Evolutionary conservation across 805 yeast genomes (phyloP).

Genomic region (Candida coleopterorum): DNA sequence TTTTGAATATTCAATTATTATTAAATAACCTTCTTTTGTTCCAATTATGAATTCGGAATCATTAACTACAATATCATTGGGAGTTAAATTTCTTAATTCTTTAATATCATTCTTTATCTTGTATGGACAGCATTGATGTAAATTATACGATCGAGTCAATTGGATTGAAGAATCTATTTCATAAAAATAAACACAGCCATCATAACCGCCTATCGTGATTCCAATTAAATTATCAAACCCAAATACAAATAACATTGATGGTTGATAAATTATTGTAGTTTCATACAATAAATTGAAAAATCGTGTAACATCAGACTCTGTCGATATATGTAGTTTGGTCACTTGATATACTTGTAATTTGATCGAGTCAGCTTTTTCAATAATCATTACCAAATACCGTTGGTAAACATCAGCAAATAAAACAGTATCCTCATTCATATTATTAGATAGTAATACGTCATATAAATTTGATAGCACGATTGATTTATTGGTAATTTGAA

Average conservation of each 20-base stretch:
- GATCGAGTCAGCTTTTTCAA: conserved; percentile 9
- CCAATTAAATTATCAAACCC: neutral
- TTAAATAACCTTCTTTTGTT: conserved; percentile 27
- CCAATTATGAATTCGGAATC: conserved; percentile 21
- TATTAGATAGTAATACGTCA: conserved; percentile 6
- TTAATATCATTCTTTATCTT: neutral
- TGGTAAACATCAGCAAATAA: conserved; percentile 10
- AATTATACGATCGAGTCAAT: neutral
- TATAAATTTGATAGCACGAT: conserved; percentile 20
- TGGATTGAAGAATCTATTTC: neutral
- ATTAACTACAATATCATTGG: conserved; percentile 14
- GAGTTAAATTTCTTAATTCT: conserved; percentile 12
- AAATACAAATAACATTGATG: conserved; percentile 13
- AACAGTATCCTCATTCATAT: conserved; percentile 10
- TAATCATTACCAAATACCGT: conserved; percentile 12
- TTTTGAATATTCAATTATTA: conserved; percentile 14
- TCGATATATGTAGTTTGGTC: neutral
- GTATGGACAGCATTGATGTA: conserved; percentile 3
- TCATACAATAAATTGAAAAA: neutral
- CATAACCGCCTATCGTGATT: conserved; percentile 16
- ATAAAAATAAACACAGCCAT: conserved; percentile 12
- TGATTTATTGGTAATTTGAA: conserved; percentile 1
- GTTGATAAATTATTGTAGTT: conserved; percentile 7
- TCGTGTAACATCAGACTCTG: neutral
- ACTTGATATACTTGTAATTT: neutral